Percentiles rank a stretch among this genome's conserved stretches.
phyloP scores from a whole-genome alignment of 2,329 filamentous ascomycete genomes.

The Clarireedia paspali region DNA sequence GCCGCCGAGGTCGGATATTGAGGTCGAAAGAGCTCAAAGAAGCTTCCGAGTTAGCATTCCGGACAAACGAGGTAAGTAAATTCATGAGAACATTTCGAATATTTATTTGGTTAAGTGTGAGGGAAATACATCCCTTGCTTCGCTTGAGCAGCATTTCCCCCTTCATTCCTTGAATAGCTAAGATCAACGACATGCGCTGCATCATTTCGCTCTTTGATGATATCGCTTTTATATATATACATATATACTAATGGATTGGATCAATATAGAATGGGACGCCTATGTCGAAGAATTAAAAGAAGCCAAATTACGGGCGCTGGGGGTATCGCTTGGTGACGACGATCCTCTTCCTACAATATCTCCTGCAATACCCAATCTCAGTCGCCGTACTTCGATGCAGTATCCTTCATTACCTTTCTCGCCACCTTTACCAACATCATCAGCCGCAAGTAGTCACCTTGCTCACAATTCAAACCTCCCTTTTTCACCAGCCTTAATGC shows the following conservation, averaged over 20 bases:
- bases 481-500: conserved; percentile 49
- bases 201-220: neutral
- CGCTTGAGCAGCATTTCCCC: neutral
- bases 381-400: conserved; percentile 63
- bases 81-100: neutral
- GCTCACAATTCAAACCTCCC: conserved; percentile 41
- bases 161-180: conserved; percentile 1
- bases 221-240: neutral
- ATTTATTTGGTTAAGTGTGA: neutral
- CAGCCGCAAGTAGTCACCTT: conserved; percentile 62
- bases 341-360: conserved; percentile 61
- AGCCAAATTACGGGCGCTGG: conserved; percentile 84
- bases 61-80: conserved; percentile 30
- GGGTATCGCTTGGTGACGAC: conserved; percentile 72
- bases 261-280: conserved; percentile 51
- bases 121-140: neutral
- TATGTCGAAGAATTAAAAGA: conserved; percentile 81
- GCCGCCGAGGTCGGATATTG: conserved; percentile 54
- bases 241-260: conserved; percentile 11
- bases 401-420: conserved; percentile 75
- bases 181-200: conserved; percentile 1
- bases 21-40: conserved; percentile 43
- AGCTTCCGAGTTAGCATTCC: conserved; percentile 60
- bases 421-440: conserved; percentile 72
- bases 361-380: conserved; percentile 50